Evolutionary conservation across 2,329 filamentous ascomycete genomes (phyloP), one percentile per base, ranked within the genome.

Genomic region (Botrytis squamosa): DNA sequence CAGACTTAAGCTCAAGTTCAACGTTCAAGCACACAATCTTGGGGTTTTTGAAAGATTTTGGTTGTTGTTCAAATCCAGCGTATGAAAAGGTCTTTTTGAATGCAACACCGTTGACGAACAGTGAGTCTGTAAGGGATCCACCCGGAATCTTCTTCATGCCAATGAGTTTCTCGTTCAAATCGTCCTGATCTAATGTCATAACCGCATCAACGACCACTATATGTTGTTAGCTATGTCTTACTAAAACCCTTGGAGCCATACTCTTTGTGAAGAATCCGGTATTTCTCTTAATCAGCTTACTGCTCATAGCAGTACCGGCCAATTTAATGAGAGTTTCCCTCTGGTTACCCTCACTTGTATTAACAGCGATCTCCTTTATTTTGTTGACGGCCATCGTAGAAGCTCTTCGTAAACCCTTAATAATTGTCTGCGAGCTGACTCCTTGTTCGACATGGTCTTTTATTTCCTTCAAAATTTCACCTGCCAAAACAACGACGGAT

Each of bases 71-170:
- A 85, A 99, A 99, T 82, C 96, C 96, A 79, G 96, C 96, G 82
- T 99, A 99, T 70, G 95, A 95, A 84, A 99, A 99, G 8, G 96
- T 99, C 90, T 99, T 99, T 88, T 98, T 98, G 88, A 99, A 99
- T 52, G 96, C 95, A 76, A 99, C 96, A 81, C 96, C 96, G 83
- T 98, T 96, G 82, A 99, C 92, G 84, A 98, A 98, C 59, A 97
- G 89, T 3, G 95, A 98, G 76, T 98, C 96, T 81, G 97, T 96
- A 46, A 99, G 89, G 55, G 94, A 97, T 83, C 96, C 96, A 81
- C 96, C 96, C 57, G 94, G 95, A 76, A 99, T 95, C 86, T 98
- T 98, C 89, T 99, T 99, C 83, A 98, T 90, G 75, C 96, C 96
- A 81, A 99, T 99, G 80, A 98, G 90, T 83, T 95, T 98, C 84